Evolutionary conservation across 2,329 filamentous ascomycete genomes (phyloP).

Genomic region (Curvularia sp.): DNA sequence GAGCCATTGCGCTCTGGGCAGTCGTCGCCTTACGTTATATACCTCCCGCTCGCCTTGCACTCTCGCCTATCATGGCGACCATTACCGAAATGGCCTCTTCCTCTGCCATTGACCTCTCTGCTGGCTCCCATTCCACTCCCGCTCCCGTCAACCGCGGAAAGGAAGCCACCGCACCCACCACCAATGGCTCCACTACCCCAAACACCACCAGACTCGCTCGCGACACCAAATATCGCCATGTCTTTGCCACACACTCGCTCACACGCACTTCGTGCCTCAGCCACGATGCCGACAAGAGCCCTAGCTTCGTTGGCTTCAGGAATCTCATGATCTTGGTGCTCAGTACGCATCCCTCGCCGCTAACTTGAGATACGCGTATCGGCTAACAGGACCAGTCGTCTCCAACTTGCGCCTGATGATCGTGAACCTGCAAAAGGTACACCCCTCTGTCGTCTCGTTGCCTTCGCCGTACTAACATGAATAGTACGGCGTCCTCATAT

Average conservation of each 20-base stretch:
- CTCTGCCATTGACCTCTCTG: slow-evolving; percentile 32
- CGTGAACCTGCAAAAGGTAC: slow-evolving; percentile 93
- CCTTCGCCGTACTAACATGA: slow-evolving; percentile 22
- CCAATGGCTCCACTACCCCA: slow-evolving; percentile 20
- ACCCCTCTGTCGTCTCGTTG: slow-evolving; percentile 11
- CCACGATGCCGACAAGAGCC: slow-evolving; percentile 75
- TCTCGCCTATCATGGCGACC: slow-evolving; percentile 40
- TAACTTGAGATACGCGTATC: neutral
- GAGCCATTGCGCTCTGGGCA: slow-evolving; percentile 14
- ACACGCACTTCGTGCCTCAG: slow-evolving; percentile 80
- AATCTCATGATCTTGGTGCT: slow-evolving; percentile 96
- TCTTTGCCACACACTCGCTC: slow-evolving; percentile 81
- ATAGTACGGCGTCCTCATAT: slow-evolving; percentile 94
- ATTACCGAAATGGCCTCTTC: slow-evolving; percentile 33
- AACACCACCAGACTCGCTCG: slow-evolving; percentile 28
- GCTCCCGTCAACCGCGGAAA: slow-evolving; percentile 37
- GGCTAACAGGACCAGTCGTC: slow-evolving; percentile 67
- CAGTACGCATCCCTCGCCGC: slow-evolving; percentile 60
- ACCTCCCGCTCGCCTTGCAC: slow-evolving; percentile 1
- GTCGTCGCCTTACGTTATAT: slow-evolving; percentile 1
- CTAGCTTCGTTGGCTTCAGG: slow-evolving; percentile 91
- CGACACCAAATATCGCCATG: slow-evolving; percentile 81
- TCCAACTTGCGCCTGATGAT: slow-evolving; percentile 94
- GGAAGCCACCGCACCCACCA: slow-evolving; percentile 26
- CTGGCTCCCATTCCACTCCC: slow-evolving; percentile 29